phyloP scores from a whole-genome alignment of 768 basidiomycete genomes.

The Lentinula sp. region DNA sequence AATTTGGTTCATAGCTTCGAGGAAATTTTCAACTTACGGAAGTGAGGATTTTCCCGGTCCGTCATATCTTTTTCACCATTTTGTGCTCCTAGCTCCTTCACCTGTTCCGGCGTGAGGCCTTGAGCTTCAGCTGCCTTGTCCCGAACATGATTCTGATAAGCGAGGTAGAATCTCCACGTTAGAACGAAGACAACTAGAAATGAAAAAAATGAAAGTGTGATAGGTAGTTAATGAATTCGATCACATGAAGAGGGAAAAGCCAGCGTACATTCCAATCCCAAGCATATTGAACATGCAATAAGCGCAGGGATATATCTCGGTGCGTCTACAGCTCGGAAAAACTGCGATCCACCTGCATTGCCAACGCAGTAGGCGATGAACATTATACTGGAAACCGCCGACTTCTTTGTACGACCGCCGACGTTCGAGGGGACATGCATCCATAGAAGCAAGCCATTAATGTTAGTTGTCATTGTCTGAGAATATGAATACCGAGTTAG shows the following conservation, averaged over 20 bases:
- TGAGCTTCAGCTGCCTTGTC: conserved; percentile 3
- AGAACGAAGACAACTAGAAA: conserved; percentile 2
- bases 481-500: neutral
- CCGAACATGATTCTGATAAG: conserved; percentile 1
- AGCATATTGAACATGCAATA: conserved; percentile 4
- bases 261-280: conserved; percentile 4
- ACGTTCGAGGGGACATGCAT: conserved; percentile 9
- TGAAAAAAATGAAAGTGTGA: neutral
- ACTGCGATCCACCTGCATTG: conserved; percentile 8
- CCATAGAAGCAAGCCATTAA: conserved; percentile 9
- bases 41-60: conserved; percentile 7
- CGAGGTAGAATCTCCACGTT: conserved; percentile 3
- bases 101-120: neutral
- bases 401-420: conserved; percentile 9
- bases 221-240: neutral
- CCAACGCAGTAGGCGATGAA: conserved; percentile 9
- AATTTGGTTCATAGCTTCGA: neutral
- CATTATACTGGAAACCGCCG: conserved; percentile 5
- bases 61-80: conserved; percentile 9
- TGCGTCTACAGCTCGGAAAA: conserved; percentile 7
- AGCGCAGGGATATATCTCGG: conserved; percentile 6
- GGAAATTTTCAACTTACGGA: conserved; percentile 1
- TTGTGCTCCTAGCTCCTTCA: conserved; percentile 2
- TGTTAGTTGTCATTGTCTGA: conserved; percentile 1
- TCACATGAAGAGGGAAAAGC: neutral